A percentile compares a stretch with the other conserved stretches of the same genome.
These are phyloP conservation scores for Pisolithus thermaeus DNA, from an alignment of 1,284 basidiomycete species.

Conservation along the genomic window DNA sequence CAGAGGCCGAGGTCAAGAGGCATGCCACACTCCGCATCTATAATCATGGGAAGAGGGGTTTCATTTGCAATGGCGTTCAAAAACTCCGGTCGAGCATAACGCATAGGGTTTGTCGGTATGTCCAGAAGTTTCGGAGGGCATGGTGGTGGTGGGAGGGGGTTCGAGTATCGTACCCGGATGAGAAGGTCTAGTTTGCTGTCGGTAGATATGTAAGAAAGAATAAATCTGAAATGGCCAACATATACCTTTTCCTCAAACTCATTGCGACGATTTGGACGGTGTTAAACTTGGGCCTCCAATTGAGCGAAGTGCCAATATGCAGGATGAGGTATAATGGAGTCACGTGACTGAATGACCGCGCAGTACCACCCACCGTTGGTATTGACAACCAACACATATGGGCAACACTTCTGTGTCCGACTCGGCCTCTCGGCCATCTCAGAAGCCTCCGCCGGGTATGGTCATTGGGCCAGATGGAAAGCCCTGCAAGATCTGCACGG, in stretches of 20 bases:
- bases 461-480: slow-evolving; percentile 89
- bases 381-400: not conserved
- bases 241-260: slow-evolving; percentile 31
- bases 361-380: not conserved
- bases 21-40: slow-evolving; percentile 94
- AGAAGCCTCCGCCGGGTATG: slow-evolving; percentile 61
- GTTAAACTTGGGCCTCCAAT: slow-evolving; percentile 38
- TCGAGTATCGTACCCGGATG: slow-evolving; percentile 87
- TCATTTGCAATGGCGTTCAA: slow-evolving; percentile 76
- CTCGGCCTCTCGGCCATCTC: not conserved
- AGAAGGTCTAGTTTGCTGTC: slow-evolving; percentile 78
- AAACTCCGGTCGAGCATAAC: slow-evolving; percentile 83
- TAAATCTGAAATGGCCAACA: not conserved
- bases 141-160: slow-evolving; percentile 89
- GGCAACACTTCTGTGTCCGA: too few species aligned
- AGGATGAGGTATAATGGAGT: too few species aligned
- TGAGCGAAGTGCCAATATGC: slow-evolving; percentile 27
- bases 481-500: slow-evolving; percentile 87
- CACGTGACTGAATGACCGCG: not conserved
- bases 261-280: slow-evolving; percentile 12
- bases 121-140: slow-evolving; percentile 91
- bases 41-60: slow-evolving; percentile 84
- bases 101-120: slow-evolving; percentile 78
- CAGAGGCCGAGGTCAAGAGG: slow-evolving; percentile 81
- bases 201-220: not conserved